Conservation (phyloP, 768 basidiomycete genomes). For the Amanita phalloides region DNA sequence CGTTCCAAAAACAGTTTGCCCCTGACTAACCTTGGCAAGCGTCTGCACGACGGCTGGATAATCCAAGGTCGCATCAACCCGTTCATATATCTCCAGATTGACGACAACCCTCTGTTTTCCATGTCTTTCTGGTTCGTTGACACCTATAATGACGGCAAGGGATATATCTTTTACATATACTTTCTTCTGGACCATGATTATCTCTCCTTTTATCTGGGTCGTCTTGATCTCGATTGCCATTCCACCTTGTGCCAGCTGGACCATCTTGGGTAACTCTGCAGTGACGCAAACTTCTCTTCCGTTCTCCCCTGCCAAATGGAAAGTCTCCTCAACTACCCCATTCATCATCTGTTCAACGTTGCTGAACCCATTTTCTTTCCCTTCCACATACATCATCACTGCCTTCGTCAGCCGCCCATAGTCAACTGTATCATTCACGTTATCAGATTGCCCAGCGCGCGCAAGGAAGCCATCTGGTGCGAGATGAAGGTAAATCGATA, state of each 20-base stretch:
- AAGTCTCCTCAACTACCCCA: slow-evolving; percentile 25
- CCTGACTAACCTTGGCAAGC: slow-evolving; percentile 18
- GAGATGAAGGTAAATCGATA: slow-evolving; percentile 41
- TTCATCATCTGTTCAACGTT: slow-evolving; percentile 21
- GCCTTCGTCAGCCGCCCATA: slow-evolving; percentile 53
- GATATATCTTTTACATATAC: slow-evolving; percentile 35
- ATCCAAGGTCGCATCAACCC: slow-evolving; percentile 11
- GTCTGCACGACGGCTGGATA: slow-evolving; percentile 25
- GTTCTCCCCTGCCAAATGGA: slow-evolving; percentile 24
- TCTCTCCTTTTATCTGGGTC: slow-evolving; percentile 12
- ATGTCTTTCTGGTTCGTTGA: slow-evolving; percentile 58
- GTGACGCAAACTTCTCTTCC: slow-evolving; percentile 30
- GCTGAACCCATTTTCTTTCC: slow-evolving; percentile 14
- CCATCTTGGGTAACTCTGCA: slow-evolving; percentile 33
- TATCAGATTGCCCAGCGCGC: slow-evolving; percentile 33
- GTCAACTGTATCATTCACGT: slow-evolving; percentile 48
- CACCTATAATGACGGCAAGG: slow-evolving; percentile 52
- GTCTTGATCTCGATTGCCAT: slow-evolving; percentile 8
- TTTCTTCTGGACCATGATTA: slow-evolving; percentile 10
- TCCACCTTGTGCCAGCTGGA: slow-evolving; percentile 23
- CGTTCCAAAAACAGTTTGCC: too few relatives aligned
- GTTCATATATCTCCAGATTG: slow-evolving; percentile 23
- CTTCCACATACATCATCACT: slow-evolving; percentile 21
- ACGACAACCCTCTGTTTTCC: slow-evolving; percentile 54
- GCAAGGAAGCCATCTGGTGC: slow-evolving; percentile 26